Base-by-base conservation (phyloP, 1,139 yeast genomes). In the Trichomonascaceae sp. region DNA sequence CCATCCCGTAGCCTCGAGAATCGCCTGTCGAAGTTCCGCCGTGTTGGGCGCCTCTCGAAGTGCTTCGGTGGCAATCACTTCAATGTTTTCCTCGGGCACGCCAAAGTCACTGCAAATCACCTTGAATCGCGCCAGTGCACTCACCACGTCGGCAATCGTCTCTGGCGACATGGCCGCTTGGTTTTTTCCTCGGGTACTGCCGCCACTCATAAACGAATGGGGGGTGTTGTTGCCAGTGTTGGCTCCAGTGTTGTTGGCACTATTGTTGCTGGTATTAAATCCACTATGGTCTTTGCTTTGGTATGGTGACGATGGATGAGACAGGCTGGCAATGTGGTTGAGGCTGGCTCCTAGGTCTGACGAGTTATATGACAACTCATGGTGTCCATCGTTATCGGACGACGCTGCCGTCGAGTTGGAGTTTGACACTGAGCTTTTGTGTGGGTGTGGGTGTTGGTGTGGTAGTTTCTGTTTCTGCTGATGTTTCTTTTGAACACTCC, bases 11-110 rank as follows among this genome's bases (percentile, higher is more conserved):
- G 71, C 67, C 14, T 63, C 59, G 33, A 54, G 60, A 18, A 76
- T 66, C 3, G 71, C 67, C 16, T 63, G 61, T 27, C 72, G 60
- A 41, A 76, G 69, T 37, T 69, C 71, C 31, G 61, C 62, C 0
- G 75, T 66, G 44, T 76, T 76, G 4, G 73, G 58, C 2, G 81
- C 80, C 42, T 71, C 74, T 46, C 76, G 62, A 2, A 75, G 71
- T 0, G 79, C 79, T 45, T 74, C 81, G 0, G 81, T 73, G 8
- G 80, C 81, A 16, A 75, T 73, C 2, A 76, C 74, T 38, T 69
- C 57, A 11, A 75, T 77, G 27, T 74, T 67, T 16, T 62, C 57
- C 31, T 65, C 64, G 3, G 71, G 64, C 1, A 76, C 82, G 14
- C 78, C 79, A 46, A 76, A 76, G 52, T 74, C 81, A 37, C 65